Percentiles rank a stretch among this genome's conserved stretches.
Evolutionary conservation across 2,329 filamentous ascomycete species (phyloP).

Genomic region (Chrysoporthe puriensis): DNA sequence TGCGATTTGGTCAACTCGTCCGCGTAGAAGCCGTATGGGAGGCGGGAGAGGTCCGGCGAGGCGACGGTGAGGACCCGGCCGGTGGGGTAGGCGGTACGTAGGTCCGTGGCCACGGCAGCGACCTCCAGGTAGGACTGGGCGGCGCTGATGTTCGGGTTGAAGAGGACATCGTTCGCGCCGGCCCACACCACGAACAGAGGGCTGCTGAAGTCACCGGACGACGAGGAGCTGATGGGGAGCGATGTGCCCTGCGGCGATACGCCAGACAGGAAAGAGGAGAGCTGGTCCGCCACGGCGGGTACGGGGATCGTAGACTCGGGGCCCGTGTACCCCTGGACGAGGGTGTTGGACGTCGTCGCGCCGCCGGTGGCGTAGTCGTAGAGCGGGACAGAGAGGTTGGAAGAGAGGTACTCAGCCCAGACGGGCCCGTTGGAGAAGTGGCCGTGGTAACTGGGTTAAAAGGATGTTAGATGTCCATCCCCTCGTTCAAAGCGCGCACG

Average conservation of each 20-base stretch:
- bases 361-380: constrained; percentile 13
- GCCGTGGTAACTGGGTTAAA: neutral
- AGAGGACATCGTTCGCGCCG: constrained; percentile 19
- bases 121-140: constrained; percentile 2
- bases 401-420: constrained; percentile 9
- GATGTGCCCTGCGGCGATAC: constrained; percentile 9
- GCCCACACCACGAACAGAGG: constrained; percentile 9
- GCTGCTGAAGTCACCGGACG: neutral
- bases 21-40: constrained; percentile 16
- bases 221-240: neutral
- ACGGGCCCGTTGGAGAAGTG: constrained; percentile 18
- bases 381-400: constrained; percentile 11
- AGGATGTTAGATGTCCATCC: neutral
- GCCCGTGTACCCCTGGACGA: constrained; percentile 26
- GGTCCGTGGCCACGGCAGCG: neutral
- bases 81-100: neutral
- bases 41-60: constrained; percentile 7
- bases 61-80: constrained; percentile 9
- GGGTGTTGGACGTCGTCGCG: constrained; percentile 13
- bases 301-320: constrained; percentile 7
- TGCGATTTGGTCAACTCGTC: neutral
- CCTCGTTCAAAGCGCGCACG: neutral
- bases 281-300: constrained; percentile 9
- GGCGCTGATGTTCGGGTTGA: constrained; percentile 9
- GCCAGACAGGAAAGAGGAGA: constrained; percentile 10